Percentiles rank a stretch among this genome's conserved stretches.
Conservation (phyloP, 331 rosid species). For the Stylosanthes scabra region DNA sequence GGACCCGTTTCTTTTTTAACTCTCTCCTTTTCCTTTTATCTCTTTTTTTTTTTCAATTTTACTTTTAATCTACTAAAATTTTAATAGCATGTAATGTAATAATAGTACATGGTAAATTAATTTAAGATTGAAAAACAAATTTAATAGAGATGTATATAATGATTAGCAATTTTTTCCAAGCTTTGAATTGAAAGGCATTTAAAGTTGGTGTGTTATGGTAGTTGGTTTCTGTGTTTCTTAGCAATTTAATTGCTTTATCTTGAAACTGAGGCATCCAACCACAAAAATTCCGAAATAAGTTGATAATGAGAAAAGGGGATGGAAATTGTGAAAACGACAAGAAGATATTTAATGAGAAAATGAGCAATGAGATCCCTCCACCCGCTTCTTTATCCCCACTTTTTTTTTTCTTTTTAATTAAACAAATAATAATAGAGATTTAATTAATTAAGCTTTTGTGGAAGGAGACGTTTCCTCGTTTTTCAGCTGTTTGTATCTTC, state of each 20-base stretch:
- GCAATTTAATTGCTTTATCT: conserved; percentile 90
- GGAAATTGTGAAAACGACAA: conserved; percentile 79
- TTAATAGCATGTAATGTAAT: conserved; percentile 2
- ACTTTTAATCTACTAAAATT: conserved; percentile 29
- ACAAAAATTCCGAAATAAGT: conserved; percentile 61
- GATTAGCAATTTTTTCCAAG: conserved; percentile 21
- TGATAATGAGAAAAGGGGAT: conserved; percentile 29
- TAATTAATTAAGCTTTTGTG: conserved; percentile 57
- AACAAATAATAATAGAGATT: conserved; percentile 30
- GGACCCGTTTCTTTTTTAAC: conserved; percentile 44
- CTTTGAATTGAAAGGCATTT: conserved; percentile 48
- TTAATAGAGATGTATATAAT: conserved; percentile 4
- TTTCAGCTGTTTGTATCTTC: conserved; percentile 87
- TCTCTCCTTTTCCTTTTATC: conserved; percentile 24
- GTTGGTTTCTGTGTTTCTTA: conserved; percentile 78
- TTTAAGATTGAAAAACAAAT: background rate
- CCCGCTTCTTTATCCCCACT: conserved; percentile 49
- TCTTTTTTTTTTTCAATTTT: conserved; percentile 29
- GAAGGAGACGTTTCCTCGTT: conserved; percentile 99
- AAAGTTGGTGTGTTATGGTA: conserved; percentile 80
- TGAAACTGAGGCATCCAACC: conserved; percentile 88
- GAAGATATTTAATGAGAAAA: conserved; percentile 84
- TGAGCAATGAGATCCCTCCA: conserved; percentile 69
- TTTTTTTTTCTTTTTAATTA: background rate
- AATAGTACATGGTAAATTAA: conserved; percentile 20